Evolutionary conservation across 2,329 filamentous ascomycete genomes (phyloP).

Genomic region (Fusarium nanum): DNA sequence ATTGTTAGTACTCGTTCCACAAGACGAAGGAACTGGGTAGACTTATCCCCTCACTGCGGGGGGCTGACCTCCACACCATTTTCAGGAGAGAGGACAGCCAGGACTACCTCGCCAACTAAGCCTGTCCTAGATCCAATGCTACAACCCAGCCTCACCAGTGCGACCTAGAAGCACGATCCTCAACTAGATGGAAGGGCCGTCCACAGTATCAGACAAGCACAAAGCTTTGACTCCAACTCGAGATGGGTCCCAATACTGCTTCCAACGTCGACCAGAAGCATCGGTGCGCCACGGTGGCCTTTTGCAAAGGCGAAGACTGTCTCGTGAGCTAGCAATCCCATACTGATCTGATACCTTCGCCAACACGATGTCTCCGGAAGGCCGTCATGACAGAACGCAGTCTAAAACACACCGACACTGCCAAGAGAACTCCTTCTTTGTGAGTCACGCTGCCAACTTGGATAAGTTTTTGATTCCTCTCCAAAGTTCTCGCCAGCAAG

Average conservation of each 20-base stretch:
- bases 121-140: slow-evolving; percentile 43
- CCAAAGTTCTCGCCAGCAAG: slow-evolving; percentile 55
- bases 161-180: slow-evolving; percentile 14
- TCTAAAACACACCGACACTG: slow-evolving; percentile 17
- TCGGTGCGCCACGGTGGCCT: slow-evolving; percentile 6
- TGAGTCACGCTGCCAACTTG: slow-evolving; percentile 85
- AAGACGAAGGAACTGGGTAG: slow-evolving; percentile 27
- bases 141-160: slow-evolving; percentile 36
- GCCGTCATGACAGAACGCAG: slow-evolving; percentile 31
- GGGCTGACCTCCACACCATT: slow-evolving; percentile 63
- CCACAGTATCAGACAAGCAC: slow-evolving; percentile 77
- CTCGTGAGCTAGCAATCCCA: slow-evolving; percentile 24
- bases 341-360: slow-evolving; percentile 37
- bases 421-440: slow-evolving; percentile 72
- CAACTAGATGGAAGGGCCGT: slow-evolving; percentile 15
- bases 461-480: slow-evolving; percentile 97
- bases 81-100: slow-evolving; percentile 62
- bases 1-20: slow-evolving; percentile 45
- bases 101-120: slow-evolving; percentile 54
- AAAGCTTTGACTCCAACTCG: slow-evolving; percentile 93
- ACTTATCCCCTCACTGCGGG: slow-evolving; percentile 63
- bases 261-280: slow-evolving; percentile 21
- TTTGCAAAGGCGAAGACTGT: slow-evolving; percentile 27
- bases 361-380: slow-evolving; percentile 21
- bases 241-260: slow-evolving; percentile 80